Conservation (phyloP, 2,329 filamentous ascomycete genomes). For the Calonectria hawksworthii region DNA sequence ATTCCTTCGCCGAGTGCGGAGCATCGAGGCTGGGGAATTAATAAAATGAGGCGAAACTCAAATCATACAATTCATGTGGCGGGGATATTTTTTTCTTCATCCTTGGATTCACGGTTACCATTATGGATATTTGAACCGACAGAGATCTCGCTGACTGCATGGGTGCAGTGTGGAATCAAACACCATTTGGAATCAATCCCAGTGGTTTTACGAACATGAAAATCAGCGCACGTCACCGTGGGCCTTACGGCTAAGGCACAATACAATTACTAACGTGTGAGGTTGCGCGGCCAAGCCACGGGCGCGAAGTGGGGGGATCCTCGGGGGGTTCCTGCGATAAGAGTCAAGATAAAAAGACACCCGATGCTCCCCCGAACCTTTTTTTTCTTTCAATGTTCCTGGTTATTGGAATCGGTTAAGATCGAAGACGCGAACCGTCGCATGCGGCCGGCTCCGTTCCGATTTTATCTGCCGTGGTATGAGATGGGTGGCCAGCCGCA, state of each 20-base stretch:
- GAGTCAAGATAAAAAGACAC: slow-evolving; percentile 11
- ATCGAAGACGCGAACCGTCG: neutral
- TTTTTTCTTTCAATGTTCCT: neutral
- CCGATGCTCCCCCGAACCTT: slow-evolving; percentile 1
- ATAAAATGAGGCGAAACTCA: slow-evolving; percentile 8
- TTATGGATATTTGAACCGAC: neutral
- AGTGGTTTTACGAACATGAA: neutral
- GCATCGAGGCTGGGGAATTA: neutral
- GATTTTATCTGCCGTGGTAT: neutral
- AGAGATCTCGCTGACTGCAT: neutral
- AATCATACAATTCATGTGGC: slow-evolving; percentile 5
- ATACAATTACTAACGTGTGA: neutral
- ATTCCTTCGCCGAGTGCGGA: neutral
- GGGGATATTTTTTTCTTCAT: neutral
- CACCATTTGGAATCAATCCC: slow-evolving; percentile 17
- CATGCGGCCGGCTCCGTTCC: slow-evolving; percentile 3
- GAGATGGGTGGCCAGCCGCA: neutral
- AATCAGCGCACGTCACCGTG: slow-evolving; percentile 4
- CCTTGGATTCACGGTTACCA: neutral
- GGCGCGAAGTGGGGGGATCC: slow-evolving; percentile 6
- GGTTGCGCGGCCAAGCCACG: slow-evolving; percentile 3
- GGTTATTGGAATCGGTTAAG: neutral
- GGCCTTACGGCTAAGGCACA: neutral
- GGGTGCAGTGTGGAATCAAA: slow-evolving; percentile 12
- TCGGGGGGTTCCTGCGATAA: slow-evolving; percentile 10